Evolutionary conservation across 139 green algal genomes (phyloP).

Genomic region (Chlorella sp.): DNA sequence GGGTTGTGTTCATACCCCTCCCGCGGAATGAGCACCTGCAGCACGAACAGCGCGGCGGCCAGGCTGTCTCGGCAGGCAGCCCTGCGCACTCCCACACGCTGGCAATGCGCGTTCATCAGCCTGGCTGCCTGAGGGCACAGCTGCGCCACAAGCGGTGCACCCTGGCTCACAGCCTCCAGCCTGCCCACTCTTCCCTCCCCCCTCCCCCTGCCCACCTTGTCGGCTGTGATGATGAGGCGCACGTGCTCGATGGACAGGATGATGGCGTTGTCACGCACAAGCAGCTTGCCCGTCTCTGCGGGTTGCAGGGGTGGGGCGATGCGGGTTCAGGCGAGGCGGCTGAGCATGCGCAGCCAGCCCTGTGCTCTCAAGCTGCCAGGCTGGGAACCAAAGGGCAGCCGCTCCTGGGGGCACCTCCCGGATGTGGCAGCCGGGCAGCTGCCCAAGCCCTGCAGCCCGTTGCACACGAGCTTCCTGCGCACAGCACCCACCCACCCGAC

Average conservation of each 20-base stretch:
- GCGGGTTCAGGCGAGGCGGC: neutral
- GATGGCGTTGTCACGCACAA: constrained; percentile 85
- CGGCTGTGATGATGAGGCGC: constrained; percentile 77
- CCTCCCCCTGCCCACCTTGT: constrained; percentile 25
- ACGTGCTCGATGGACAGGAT: constrained; percentile 84
- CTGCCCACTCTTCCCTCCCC: constrained; percentile 1
- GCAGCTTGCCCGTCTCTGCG: constrained; percentile 59
- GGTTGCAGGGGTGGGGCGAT: neutral
- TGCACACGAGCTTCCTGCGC: too few relatives aligned
- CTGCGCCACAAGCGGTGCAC: too few relatives aligned
- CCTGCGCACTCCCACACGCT: too few relatives aligned
- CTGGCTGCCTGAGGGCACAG: too few relatives aligned
- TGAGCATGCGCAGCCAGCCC: neutral
- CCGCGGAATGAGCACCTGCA: constrained; percentile 9
- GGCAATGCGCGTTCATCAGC: too few relatives aligned
- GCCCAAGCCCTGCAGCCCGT: neutral
- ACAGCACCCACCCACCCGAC: constrained; percentile 19
- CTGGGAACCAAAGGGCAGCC: too few relatives aligned
- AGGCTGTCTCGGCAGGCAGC: neutral
- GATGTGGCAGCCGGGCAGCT: neutral
- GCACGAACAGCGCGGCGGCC: too few relatives aligned
- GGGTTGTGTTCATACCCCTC: constrained; percentile 43
- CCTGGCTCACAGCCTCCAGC: too few relatives aligned
- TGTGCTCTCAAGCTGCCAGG: too few relatives aligned
- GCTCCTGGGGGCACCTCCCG: too few relatives aligned